Evolutionary conservation across 345 rosid species (phyloP).

Genomic region (Eucalyptus polyanthemos): DNA sequence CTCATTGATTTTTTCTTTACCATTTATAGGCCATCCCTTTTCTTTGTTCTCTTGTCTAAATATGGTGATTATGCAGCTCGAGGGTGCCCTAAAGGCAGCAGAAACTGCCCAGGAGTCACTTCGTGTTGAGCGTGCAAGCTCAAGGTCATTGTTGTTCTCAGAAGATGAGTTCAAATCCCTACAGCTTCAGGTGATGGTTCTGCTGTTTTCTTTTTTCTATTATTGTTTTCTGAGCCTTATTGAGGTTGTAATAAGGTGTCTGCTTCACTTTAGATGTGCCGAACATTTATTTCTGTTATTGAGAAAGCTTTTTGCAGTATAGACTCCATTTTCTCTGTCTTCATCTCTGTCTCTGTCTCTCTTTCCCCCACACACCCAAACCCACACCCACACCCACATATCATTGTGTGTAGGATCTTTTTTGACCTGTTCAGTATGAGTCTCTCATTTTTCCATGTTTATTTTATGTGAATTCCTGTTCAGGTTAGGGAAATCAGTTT

Average conservation of each 20-base stretch:
- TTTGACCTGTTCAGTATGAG: neutral
- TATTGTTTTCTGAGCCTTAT: neutral
- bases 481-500: slow-evolving; percentile 86
- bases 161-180: slow-evolving; percentile 86
- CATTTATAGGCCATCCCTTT: neutral
- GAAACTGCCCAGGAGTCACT: slow-evolving; percentile 63
- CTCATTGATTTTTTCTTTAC: neutral
- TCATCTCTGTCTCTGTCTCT: neutral
- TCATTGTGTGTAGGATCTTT: neutral
- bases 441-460: neutral
- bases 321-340: neutral
- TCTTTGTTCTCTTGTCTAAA: neutral
- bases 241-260: neutral
- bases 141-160: slow-evolving; percentile 63
- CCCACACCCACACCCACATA: neutral
- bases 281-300: neutral
- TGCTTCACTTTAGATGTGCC: neutral
- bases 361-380: neutral
- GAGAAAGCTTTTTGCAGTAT: neutral
- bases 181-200: slow-evolving; percentile 62
- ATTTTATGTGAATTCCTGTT: neutral
- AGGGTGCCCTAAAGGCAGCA: slow-evolving; percentile 68
- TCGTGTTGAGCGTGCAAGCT: slow-evolving; percentile 63
- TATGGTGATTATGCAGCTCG: slow-evolving; percentile 42
- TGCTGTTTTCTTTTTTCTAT: neutral